These are phyloP conservation scores for Colletotrichum sansevieriae DNA, from an alignment of 2,329 filamentous ascomycete genomes.

Conservation along the genomic window DNA sequence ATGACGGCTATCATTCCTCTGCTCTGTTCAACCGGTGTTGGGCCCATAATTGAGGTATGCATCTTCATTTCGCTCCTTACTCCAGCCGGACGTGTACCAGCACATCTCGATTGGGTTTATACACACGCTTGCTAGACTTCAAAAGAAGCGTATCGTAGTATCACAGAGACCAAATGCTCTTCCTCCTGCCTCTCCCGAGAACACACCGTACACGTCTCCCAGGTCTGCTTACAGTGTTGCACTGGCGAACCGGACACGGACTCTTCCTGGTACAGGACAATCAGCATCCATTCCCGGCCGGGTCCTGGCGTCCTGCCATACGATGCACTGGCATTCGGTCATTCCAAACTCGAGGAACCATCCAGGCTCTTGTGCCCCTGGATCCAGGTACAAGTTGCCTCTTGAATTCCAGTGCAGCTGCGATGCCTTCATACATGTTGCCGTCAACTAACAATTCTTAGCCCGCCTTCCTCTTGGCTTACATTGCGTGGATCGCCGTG, in stretches of 20 bases:
- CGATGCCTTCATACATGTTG: neutral
- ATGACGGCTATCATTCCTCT: constrained; percentile 25
- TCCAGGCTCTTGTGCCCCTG: constrained; percentile 9
- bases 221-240: constrained; percentile 25
- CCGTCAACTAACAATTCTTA: constrained; percentile 2
- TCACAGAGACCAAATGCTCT: too few species aligned
- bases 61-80: constrained; percentile 28
- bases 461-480: constrained; percentile 1
- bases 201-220: constrained; percentile 6
- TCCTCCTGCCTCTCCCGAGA: neutral
- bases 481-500: constrained; percentile 25
- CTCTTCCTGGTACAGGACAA: constrained; percentile 14
- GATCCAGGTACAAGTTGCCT: constrained; percentile 13
- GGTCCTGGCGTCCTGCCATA: constrained; percentile 3
- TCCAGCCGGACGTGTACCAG: constrained; percentile 9
- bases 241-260: constrained; percentile 20
- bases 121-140: constrained; percentile 1
- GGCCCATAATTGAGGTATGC: constrained; percentile 23
- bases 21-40: constrained; percentile 2
- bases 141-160: too few species aligned
- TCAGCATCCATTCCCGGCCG: constrained; percentile 27
- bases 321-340: constrained; percentile 23
- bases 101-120: constrained; percentile 22
- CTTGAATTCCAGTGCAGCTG: constrained; percentile 15
- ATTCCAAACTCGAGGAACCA: constrained; percentile 6